A percentile compares a stretch with the other conserved stretches of the same genome.
These are phyloP conservation scores for Mucor racemosus DNA, from an alignment of 371 early-diverging fungal genomes.

Conservation along the genomic window DNA sequence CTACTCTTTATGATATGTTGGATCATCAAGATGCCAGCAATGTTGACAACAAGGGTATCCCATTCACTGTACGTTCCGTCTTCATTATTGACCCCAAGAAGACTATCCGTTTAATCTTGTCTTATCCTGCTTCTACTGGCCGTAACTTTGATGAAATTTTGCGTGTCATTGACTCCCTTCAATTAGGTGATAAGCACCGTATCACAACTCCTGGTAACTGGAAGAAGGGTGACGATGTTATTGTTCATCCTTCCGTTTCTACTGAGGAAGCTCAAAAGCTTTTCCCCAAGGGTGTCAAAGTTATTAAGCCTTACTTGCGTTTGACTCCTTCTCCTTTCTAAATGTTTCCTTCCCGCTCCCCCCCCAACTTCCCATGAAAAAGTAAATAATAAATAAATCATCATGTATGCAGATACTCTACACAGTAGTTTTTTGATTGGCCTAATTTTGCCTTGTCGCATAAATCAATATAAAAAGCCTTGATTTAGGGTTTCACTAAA, in stretches of 20 bases:
- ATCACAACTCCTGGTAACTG: constrained; percentile 96
- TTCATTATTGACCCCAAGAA: constrained; percentile 94
- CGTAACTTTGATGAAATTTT: constrained; percentile 96
- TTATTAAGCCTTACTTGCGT: constrained; percentile 88
- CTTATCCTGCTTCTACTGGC: constrained; percentile 92
- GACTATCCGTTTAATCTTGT: constrained; percentile 84
- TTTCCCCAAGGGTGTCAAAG: constrained; percentile 82
- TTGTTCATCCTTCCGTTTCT: constrained; percentile 85
- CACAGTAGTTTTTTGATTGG: background rate
- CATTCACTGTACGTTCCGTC: constrained; percentile 94
- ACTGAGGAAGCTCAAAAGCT: constrained; percentile 82
- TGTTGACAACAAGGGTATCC: constrained; percentile 85
- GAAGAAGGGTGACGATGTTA: constrained; percentile 87
- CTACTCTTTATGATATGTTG: constrained; percentile 93
- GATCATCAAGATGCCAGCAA: constrained; percentile 88
- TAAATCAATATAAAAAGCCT: background rate
- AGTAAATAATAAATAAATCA: background rate
- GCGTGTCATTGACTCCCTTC: constrained; percentile 90
- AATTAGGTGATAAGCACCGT: constrained; percentile 83
- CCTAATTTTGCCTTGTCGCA: background rate
- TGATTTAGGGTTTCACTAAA: background rate
- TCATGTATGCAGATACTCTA: background rate
- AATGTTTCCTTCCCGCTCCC: background rate
- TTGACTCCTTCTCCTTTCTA: constrained; percentile 64
- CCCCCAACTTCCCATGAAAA: background rate